Percentiles rank a stretch among this genome's conserved stretches.
phyloP scores from a whole-genome alignment of 768 basidiomycete species.

The Macrolepiota albuminosa region DNA sequence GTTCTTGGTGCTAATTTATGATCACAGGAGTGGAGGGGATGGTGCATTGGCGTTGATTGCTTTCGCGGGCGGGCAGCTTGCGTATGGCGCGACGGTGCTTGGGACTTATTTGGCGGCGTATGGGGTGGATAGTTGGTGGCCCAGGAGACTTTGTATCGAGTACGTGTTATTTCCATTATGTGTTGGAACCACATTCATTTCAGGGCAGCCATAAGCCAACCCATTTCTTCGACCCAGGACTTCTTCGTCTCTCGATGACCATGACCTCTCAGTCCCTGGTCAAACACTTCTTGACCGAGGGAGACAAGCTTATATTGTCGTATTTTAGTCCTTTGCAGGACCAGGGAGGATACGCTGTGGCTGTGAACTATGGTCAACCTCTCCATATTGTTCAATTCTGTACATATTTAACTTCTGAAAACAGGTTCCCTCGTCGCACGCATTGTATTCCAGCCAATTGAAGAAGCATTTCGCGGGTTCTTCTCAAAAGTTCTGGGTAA shows the following conservation, averaged over 20 bases:
- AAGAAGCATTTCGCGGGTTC: constrained; percentile 86
- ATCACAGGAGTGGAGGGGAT: constrained; percentile 24
- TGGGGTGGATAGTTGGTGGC: constrained; percentile 30
- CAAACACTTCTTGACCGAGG: constrained; percentile 95
- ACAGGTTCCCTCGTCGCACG: constrained; percentile 89
- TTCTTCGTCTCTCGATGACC: constrained; percentile 64
- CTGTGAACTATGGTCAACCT: constrained; percentile 85
- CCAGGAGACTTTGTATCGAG: constrained; percentile 17
- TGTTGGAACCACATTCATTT: background rate
- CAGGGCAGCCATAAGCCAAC: constrained; percentile 8
- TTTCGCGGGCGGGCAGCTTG: constrained; percentile 82
- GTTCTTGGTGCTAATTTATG: constrained; percentile 57
- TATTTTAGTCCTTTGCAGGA: constrained; percentile 78
- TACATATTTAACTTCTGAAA: background rate
- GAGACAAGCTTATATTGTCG: constrained; percentile 87
- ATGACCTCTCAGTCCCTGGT: constrained; percentile 88
- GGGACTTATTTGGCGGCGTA: constrained; percentile 47
- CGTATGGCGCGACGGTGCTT: constrained; percentile 60
- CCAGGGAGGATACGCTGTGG: constrained; percentile 94
- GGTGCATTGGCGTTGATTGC: constrained; percentile 64
- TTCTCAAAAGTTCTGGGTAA: constrained; percentile 63
- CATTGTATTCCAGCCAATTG: constrained; percentile 91
- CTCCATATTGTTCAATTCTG: too few relatives aligned
- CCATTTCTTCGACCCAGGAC: constrained; percentile 28
- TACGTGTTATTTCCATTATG: constrained; percentile 1